phyloP scores from a whole-genome alignment of 2,329 filamentous ascomycete genomes.

The Trichoderma oligosporum region DNA sequence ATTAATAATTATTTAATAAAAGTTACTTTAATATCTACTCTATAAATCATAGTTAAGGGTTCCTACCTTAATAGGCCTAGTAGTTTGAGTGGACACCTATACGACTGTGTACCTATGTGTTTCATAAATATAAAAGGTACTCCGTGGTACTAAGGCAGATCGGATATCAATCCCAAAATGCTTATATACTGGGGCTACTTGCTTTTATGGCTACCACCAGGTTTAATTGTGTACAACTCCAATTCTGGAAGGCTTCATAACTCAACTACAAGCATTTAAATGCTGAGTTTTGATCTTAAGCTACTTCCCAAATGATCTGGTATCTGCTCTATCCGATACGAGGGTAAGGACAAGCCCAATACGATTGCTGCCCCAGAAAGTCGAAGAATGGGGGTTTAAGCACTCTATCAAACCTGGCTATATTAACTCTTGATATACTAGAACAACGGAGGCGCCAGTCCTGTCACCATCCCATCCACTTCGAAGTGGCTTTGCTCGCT shows the following conservation, averaged over 20 bases:
- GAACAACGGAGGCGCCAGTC: slow-evolving; percentile 69
- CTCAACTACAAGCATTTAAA: not conserved
- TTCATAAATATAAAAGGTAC: too few species aligned
- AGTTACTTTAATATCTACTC: too few species aligned
- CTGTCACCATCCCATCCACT: slow-evolving; percentile 63
- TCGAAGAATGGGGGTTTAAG: too few species aligned
- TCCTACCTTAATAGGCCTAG: too few species aligned
- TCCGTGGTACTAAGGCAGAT: not conserved
- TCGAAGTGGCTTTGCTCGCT: slow-evolving; percentile 60
- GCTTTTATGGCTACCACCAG: not conserved
- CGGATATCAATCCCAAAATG: not conserved
- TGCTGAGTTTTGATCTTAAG: not conserved
- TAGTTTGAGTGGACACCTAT: too few species aligned
- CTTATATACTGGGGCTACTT: slow-evolving; percentile 2
- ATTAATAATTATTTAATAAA: too few species aligned
- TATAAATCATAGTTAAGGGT: too few species aligned
- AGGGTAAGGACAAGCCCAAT: slow-evolving; percentile 53
- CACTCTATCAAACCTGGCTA: not conserved
- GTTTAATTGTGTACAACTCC: not conserved
- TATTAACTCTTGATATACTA: slow-evolving; percentile 31
- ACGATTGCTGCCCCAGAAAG: too few species aligned
- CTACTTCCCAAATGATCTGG: slow-evolving; percentile 58
- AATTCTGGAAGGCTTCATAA: not conserved
- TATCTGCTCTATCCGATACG: slow-evolving; percentile 72
- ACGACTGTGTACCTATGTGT: too few species aligned